phyloP scores from a whole-genome alignment of 2,329 filamentous ascomycete genomes.

The Acephala macrosclerotiorum region DNA sequence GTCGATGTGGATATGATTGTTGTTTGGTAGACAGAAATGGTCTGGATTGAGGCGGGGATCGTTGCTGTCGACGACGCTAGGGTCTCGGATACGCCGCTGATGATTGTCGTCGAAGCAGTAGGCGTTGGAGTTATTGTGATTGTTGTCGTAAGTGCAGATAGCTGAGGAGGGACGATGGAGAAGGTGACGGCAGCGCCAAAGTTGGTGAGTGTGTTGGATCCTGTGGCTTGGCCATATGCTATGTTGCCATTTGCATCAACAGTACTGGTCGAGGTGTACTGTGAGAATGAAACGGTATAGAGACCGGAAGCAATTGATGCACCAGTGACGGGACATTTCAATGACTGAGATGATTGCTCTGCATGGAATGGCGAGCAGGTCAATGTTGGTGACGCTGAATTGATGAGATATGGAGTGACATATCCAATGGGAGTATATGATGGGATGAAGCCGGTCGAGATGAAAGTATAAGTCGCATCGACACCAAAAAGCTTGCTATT shows the following conservation, averaged over 20 bases:
- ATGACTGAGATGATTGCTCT: background rate
- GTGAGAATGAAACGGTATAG: background rate
- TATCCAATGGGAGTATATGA: conserved; percentile 1
- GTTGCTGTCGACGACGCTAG: background rate
- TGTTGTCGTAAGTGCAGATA: background rate
- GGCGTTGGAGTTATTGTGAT: conserved; percentile 2
- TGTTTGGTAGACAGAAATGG: conserved; percentile 2
- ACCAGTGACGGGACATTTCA: background rate
- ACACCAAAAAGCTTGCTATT: background rate
- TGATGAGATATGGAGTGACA: conserved; percentile 5
- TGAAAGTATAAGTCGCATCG: background rate
- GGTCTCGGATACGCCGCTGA: conserved; percentile 8
- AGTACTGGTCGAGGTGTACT: background rate
- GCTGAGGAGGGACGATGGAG: background rate
- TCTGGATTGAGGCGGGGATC: conserved; percentile 1
- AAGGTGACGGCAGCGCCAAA: too few species aligned
- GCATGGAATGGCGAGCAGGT: conserved; percentile 6
- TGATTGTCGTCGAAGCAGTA: conserved; percentile 9
- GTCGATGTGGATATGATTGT: conserved; percentile 1
- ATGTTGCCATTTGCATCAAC: background rate
- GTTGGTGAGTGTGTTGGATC: too few species aligned
- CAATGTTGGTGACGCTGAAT: conserved; percentile 1
- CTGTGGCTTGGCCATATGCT: background rate
- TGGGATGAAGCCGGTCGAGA: background rate
- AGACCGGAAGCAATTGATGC: background rate